Percentiles rank a stretch among this genome's conserved stretches.
These are phyloP conservation scores for Eucalyptus decipiens DNA, from an alignment of 345 rosid genomes.

Conservation along the genomic window DNA sequence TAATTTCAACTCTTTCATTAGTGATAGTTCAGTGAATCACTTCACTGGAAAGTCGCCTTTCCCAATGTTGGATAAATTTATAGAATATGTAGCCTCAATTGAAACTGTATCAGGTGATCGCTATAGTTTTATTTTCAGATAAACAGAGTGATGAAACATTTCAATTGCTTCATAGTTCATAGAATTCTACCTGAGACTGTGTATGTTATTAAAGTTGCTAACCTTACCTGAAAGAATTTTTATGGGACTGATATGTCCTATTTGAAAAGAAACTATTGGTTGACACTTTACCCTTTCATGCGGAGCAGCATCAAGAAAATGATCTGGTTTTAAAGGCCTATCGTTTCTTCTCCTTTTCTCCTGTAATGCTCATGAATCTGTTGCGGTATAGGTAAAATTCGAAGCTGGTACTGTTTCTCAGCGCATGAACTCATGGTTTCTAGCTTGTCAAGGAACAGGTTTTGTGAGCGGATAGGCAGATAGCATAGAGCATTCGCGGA, in stretches of 20 bases:
- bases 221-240: neutral
- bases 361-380: neutral
- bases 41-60: conserved; percentile 65
- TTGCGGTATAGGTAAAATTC: conserved; percentile 39
- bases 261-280: neutral
- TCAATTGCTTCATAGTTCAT: neutral
- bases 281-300: neutral
- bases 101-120: conserved; percentile 55
- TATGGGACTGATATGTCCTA: neutral
- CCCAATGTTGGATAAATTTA: conserved; percentile 64
- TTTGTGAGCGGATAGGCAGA: conserved; percentile 84
- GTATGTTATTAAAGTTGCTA: neutral
- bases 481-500: conserved; percentile 91
- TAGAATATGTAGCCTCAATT: conserved; percentile 60
- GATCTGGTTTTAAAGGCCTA: neutral
- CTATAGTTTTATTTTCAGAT: neutral
- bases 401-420: conserved; percentile 96
- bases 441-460: conserved; percentile 80
- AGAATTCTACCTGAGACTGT: neutral
- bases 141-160: neutral
- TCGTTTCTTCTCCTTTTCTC: neutral
- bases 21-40: conserved; percentile 27
- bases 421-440: conserved; percentile 73
- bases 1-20: conserved; percentile 11
- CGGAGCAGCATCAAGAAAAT: neutral